Percentiles rank a stretch among this genome's conserved stretches.
phyloP scores from a whole-genome alignment of 345 rosid genomes.

The Eucalyptus fibrosa region DNA sequence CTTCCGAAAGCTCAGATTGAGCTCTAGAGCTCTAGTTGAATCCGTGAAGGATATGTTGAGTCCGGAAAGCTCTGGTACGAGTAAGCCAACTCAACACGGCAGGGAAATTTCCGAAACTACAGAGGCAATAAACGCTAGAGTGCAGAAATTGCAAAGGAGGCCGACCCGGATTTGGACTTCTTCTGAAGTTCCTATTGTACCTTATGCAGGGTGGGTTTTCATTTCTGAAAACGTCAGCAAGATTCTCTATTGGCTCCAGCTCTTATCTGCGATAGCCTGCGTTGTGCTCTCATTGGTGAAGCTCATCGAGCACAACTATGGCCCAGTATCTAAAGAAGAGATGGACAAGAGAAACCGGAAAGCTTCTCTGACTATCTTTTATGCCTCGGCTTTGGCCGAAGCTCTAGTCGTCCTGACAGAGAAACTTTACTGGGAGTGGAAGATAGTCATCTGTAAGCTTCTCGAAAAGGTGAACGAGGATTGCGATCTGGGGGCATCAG shows the following conservation, averaged over 20 bases:
- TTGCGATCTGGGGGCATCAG: conserved; percentile 7
- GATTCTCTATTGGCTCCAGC: background rate
- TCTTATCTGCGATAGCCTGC: background rate
- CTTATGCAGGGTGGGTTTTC: background rate
- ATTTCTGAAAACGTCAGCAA: background rate
- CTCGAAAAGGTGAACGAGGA: background rate
- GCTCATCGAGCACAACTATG: background rate
- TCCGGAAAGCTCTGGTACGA: background rate
- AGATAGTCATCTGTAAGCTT: background rate
- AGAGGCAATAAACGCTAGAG: background rate
- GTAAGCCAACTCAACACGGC: background rate
- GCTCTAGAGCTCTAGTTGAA: background rate
- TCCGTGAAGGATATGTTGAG: background rate
- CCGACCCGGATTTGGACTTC: background rate
- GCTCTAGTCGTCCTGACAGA: background rate
- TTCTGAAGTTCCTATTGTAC: background rate
- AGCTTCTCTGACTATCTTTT: background rate
- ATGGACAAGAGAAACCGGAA: background rate
- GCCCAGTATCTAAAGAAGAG: background rate
- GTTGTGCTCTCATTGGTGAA: background rate
- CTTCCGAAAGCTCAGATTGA: background rate
- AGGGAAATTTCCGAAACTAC: background rate
- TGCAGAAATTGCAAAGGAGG: background rate
- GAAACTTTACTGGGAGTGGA: background rate
- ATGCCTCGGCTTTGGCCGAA: background rate